Evolutionary conservation across 2,329 filamentous ascomycete genomes (phyloP), one percentile per base, ranked within the genome.

Genomic region (Cytospora mali): DNA sequence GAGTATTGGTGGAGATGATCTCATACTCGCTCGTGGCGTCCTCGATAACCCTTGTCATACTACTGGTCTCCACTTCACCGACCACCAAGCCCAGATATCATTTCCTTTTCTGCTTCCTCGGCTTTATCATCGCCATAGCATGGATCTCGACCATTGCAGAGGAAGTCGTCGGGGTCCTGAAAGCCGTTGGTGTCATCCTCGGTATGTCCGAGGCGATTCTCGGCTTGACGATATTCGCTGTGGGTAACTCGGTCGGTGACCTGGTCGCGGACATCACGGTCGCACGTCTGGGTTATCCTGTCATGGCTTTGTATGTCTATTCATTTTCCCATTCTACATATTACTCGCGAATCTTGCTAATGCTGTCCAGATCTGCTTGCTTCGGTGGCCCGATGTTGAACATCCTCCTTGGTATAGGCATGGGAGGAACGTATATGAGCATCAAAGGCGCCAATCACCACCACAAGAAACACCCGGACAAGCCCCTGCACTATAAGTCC

Each of bases 381-480:
- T 97, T 99, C 73, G 95, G 95, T n/a, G 96, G 95, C 0, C 95
- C 95, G 0, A 94, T 99, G 92, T 84, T 99, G 48, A 99, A 99
- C 70, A 99, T 99, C 66, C 79, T 99, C 0, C 84, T 99, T 4
- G 95, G 95, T 0, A 93, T 99, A 58, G 95, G 95, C n/a, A 81
- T 98, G 4, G 91, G 90, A 28, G 95, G 95, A 18, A 84, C 92
- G 46, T 96, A 93, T 73, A 95, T 97, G 84, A 93, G 91, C 62
- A 81, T 96, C 18, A 83, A 84, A 60, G 83, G 86, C 33, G 90
- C 89, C 21, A 85, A 89, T 68, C 81, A 85, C 66, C 81, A 81
- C 58, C 86, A 91, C 65, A 76, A 79, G 29, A 88, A 88, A 68
- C 88, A 94, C 70, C 91, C 91, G 0, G 79, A 86, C 21, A 77